Conservation (phyloP, 2,329 filamentous ascomycete genomes). For the Aureobasidium musti region DNA sequence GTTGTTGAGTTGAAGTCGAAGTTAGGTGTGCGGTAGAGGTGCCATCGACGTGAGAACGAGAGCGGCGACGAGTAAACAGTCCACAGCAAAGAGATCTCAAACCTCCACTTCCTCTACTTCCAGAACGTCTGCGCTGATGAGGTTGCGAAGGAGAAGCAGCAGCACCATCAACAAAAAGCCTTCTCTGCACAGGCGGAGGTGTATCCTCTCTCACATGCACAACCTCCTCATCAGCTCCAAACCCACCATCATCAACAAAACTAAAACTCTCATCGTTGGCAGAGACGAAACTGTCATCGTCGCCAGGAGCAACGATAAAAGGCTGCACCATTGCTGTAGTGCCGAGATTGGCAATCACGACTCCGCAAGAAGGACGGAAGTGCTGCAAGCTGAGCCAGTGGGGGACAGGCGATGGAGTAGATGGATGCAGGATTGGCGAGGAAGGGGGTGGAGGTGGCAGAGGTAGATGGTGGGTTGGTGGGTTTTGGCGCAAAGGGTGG, state of each 20-base stretch:
- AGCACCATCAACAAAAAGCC: not conserved
- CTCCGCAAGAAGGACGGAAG: constrained; percentile 6
- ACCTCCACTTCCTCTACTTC: not conserved
- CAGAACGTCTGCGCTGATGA: not conserved
- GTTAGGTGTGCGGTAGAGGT: no score
- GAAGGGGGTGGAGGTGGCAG: not conserved
- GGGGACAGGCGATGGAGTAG: not conserved
- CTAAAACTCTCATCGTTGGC: no score
- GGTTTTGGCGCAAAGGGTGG: constrained; percentile 28
- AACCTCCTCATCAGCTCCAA: no score
- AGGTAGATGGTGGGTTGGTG: not conserved
- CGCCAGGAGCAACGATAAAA: not conserved
- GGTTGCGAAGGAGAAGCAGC: not conserved
- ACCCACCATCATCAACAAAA: no score
- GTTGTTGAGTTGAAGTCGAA: not conserved
- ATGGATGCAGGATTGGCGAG: not conserved
- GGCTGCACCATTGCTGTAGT: not conserved
- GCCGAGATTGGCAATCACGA: not conserved
- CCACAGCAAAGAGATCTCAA: not conserved
- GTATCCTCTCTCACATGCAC: not conserved
- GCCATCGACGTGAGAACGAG: not conserved
- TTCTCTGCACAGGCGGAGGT: not conserved
- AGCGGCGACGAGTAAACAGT: not conserved
- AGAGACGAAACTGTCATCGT: not conserved
- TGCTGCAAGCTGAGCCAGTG: not conserved